A percentile compares a stretch with the other conserved stretches of the same genome.
Evolutionary conservation across 371 early-diverging fungal species (phyloP).

Genomic region (Apophysomyces sp.): DNA sequence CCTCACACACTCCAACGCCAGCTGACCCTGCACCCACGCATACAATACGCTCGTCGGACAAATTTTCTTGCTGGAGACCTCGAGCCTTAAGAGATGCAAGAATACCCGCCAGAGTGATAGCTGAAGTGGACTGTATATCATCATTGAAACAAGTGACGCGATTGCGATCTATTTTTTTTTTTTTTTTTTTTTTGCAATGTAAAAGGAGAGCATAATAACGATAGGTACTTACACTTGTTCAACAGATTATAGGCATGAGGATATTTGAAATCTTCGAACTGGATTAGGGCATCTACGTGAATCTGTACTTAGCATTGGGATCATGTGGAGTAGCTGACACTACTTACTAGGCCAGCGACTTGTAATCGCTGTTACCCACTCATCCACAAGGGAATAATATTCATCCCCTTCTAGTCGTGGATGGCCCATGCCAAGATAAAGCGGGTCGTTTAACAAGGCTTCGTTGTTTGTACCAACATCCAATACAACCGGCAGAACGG

Average conservation of each 20-base stretch:
- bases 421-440: slow-evolving; percentile 67
- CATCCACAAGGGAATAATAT: slow-evolving; percentile 65
- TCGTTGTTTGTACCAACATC: slow-evolving; percentile 71
- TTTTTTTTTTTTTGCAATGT: neutral
- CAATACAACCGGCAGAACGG: slow-evolving; percentile 64
- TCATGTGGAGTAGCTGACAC: neutral
- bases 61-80: slow-evolving; percentile 35
- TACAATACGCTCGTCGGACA: slow-evolving; percentile 49
- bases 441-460: slow-evolving; percentile 54
- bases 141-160: slow-evolving; percentile 67
- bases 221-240: slow-evolving; percentile 34
- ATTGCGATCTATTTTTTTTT: slow-evolving; percentile 34
- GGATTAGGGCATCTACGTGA: slow-evolving; percentile 38
- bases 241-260: slow-evolving; percentile 61
- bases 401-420: slow-evolving; percentile 60
- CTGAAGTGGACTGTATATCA: slow-evolving; percentile 67
- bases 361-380: slow-evolving; percentile 61
- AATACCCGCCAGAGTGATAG: slow-evolving; percentile 63
- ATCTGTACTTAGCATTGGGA: neutral
- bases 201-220: neutral
- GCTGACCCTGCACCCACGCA: slow-evolving; percentile 71
- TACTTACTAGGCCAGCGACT: slow-evolving; percentile 63
- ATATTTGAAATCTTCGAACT: slow-evolving; percentile 58
- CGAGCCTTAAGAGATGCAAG: slow-evolving; percentile 61
- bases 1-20: slow-evolving; percentile 70